Evolutionary conservation across 371 early-diverging fungal genomes (phyloP).

Genomic region (Apophysomyces sp.): DNA sequence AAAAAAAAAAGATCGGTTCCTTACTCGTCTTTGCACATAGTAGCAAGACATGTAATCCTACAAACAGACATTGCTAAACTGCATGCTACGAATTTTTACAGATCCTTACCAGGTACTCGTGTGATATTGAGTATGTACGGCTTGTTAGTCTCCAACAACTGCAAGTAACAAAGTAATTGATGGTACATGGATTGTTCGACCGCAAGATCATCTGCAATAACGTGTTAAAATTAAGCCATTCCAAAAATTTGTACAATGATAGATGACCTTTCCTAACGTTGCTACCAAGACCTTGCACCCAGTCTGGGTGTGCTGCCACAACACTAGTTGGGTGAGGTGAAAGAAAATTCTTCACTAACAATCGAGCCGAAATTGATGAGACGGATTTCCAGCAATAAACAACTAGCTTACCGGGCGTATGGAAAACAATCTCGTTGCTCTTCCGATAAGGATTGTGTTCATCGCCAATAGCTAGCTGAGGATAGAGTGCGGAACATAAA

Average conservation of each 20-base stretch:
- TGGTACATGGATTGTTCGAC: constrained; percentile 40
- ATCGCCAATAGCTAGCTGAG: constrained; percentile 66
- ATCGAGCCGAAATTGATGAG: not conserved
- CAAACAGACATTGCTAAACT: constrained; percentile 7
- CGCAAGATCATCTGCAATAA: constrained; percentile 32
- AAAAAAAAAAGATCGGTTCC: not conserved
- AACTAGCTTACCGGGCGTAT: constrained; percentile 33
- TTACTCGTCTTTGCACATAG: constrained; percentile 41
- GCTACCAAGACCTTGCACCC: constrained; percentile 48
- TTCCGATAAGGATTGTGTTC: constrained; percentile 59
- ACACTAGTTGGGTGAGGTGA: constrained; percentile 66
- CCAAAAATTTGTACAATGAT: not conserved
- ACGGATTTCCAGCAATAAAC: not conserved
- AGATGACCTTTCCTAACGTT: constrained; percentile 40
- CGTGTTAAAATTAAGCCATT: not conserved
- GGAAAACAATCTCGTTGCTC: constrained; percentile 58
- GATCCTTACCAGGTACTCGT: constrained; percentile 48
- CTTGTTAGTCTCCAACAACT: constrained; percentile 65
- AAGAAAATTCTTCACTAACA: constrained; percentile 48
- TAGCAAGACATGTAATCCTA: constrained; percentile 43
- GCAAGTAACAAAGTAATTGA: constrained; percentile 60
- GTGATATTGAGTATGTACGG: constrained; percentile 65
- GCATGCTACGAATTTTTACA: constrained; percentile 5
- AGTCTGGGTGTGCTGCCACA: constrained; percentile 55
- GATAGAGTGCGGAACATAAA: constrained; percentile 64